Evolutionary conservation across 2,329 filamentous ascomycete species (phyloP).

Genomic region (Talaromyces funiculosus): DNA sequence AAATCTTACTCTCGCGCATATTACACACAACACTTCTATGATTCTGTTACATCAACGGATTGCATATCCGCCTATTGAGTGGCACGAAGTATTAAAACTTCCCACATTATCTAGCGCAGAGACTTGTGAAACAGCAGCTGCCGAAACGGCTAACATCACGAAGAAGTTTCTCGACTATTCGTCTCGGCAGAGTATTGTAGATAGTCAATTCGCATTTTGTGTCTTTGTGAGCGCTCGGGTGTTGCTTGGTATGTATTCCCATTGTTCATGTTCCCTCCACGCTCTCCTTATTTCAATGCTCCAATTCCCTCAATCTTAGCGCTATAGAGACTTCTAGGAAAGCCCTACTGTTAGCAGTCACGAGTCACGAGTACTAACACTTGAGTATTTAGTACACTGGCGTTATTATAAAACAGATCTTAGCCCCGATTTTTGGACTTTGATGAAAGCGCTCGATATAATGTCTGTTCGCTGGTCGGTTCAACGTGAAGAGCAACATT

Average conservation of each 20-base stretch:
- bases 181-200: conserved; percentile 16
- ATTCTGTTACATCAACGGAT: conserved; percentile 48
- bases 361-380: not conserved
- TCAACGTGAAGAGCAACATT: not conserved
- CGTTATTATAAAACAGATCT: conserved; percentile 18
- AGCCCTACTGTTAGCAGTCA: not conserved
- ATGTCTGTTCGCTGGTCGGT: conserved; percentile 21
- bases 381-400: conserved; percentile 18
- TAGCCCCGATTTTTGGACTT: conserved; percentile 20
- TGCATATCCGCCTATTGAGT: conserved; percentile 37
- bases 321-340: too few relatives aligned
- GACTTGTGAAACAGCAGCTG: conserved; percentile 44
- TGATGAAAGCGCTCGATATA: conserved; percentile 20
- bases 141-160: conserved; percentile 42
- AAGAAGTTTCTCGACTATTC: conserved; percentile 42
- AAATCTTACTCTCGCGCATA: conserved; percentile 46
- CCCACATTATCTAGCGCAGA: conserved; percentile 46
- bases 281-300: not conserved
- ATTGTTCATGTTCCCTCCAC: not conserved
- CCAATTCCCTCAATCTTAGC: not conserved
- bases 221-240: not conserved
- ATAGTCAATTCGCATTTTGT: conserved; percentile 2
- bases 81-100: conserved; percentile 30
- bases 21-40: conserved; percentile 48
- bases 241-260: not conserved